Evolutionary conservation across 345 rosid genomes (phyloP), one percentile per base, ranked within the genome.

Genomic region (Gossypium rotundifolium): DNA sequence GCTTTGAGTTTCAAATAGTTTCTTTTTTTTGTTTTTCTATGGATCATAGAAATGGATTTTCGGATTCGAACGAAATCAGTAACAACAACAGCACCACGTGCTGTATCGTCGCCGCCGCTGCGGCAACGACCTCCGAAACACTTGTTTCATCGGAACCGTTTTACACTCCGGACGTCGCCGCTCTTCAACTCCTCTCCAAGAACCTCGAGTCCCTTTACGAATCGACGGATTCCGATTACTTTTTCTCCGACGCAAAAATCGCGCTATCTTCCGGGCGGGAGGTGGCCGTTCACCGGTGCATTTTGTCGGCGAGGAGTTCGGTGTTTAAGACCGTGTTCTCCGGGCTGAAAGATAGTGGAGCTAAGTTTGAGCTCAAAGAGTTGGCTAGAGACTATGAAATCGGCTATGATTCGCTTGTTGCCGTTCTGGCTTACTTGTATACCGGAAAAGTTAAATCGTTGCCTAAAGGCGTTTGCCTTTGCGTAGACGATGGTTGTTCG

Each of bases 211-310:
- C 88, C 14, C 61, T 86, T 46, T 83, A 88, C 59, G 81, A 83
- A 3, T 33, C 40, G 7, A 86, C 91, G 17, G 72, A 83, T 42
- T 82, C 78, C 17, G 83, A 82, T 45, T 73, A n/a, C 22, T 83
- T 83, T 79, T 93, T 78, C 78, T 77, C 91, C 10, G 98, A 93
- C 75, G 93, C 93, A 23, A 87, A 80, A 71, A 85, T 93, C 29
- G 80, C 70, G 73, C 82, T 85, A 72, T 20, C 86, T 23, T 72
- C 71, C n/a, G 91, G 91, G 51, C 78, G 66, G 0, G 92, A 88
- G 63, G 73, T 93, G 33, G 65, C 87, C 9, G 87, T 91, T 58
- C 98, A 93, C 84, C 90, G 93, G 65, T 93, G 95, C 85, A 81
- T 93, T 81, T 81, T 93, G 10, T 84, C 93, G 0, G 87, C 86